These are phyloP conservation scores for Prosopis cineraria DNA, from an alignment of 306 rosid genomes.

Conservation along the genomic window DNA sequence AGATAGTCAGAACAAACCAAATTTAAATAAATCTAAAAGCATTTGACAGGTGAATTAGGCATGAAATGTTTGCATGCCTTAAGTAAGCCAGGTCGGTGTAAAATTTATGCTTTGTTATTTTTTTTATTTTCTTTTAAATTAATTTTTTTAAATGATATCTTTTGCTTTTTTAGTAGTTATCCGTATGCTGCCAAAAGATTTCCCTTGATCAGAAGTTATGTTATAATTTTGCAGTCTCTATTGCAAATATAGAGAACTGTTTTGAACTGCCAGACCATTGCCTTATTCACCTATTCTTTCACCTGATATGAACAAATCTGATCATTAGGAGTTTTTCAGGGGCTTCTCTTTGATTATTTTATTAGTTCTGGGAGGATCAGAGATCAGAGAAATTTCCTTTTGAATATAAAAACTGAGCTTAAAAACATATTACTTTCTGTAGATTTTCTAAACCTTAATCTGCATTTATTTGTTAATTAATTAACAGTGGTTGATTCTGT, in stretches of 20 bases:
- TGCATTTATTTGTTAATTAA: not conserved
- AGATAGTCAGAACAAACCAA: not conserved
- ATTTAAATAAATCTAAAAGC: too few relatives aligned
- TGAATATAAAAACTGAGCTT: not conserved
- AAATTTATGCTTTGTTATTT: not conserved
- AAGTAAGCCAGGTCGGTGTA: too few relatives aligned
- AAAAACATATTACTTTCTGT: conserved; percentile 1
- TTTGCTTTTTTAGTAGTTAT: not conserved
- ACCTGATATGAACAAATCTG: not conserved
- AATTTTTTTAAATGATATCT: not conserved
- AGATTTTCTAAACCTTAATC: not conserved
- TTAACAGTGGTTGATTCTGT: not conserved
- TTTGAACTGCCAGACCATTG: not conserved
- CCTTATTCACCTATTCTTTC: too few relatives aligned
- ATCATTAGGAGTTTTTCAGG: not conserved
- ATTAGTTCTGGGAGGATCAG: not conserved
- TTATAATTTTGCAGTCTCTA: not conserved
- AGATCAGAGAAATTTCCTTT: not conserved
- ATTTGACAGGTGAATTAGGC: not conserved
- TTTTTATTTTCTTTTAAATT: not conserved
- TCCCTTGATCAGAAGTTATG: not conserved
- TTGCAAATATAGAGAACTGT: not conserved
- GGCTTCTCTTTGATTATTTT: not conserved
- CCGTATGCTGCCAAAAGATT: not conserved
- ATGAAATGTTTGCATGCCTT: not conserved